Evolutionary conservation across 306 rosid species (phyloP).

Genomic region (Vigna reflexopilosa): DNA sequence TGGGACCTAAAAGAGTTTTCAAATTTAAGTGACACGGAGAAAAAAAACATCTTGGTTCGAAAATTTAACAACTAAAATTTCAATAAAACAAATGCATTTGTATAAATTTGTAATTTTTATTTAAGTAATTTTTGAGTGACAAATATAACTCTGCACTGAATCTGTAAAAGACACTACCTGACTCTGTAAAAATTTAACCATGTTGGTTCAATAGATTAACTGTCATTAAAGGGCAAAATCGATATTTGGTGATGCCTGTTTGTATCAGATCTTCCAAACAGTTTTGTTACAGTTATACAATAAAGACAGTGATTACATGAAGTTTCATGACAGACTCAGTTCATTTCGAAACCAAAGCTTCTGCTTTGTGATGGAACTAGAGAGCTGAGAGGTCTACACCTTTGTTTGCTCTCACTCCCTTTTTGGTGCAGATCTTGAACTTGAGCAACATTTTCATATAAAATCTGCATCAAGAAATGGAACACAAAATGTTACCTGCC

Average conservation of each 20-base stretch:
- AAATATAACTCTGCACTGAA: neutral
- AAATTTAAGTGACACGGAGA: neutral
- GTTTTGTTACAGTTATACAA: constrained; percentile 1
- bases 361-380: constrained; percentile 33
- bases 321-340: neutral
- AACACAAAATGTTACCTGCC: constrained; percentile 43
- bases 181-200: neutral
- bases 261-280: constrained; percentile 14
- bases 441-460: constrained; percentile 32
- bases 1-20: neutral
- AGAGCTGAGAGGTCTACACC: constrained; percentile 28
- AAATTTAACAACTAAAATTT: neutral
- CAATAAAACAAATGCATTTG: neutral
- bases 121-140: neutral
- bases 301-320: constrained; percentile 5
- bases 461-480: constrained; percentile 61
- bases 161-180: neutral
- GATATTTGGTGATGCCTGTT: constrained; percentile 28
- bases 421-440: constrained; percentile 56
- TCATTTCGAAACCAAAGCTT: constrained; percentile 24
- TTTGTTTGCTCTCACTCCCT: constrained; percentile 24
- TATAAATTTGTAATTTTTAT: neutral
- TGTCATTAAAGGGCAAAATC: constrained; percentile 25
- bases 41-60: neutral
- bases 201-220: neutral